phyloP scores from a whole-genome alignment of 768 basidiomycete genomes.

The Chalciporus chontae region DNA sequence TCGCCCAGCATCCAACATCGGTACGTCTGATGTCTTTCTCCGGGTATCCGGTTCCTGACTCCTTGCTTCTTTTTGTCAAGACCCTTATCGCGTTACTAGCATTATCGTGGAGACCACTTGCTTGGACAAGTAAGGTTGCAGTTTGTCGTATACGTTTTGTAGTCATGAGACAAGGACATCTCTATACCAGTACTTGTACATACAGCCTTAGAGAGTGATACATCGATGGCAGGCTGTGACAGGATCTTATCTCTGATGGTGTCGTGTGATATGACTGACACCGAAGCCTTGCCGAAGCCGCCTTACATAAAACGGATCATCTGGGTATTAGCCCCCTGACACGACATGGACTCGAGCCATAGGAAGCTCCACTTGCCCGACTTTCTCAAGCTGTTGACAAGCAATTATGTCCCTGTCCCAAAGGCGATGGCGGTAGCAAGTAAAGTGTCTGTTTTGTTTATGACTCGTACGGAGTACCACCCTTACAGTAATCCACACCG shows the following conservation, averaged over 20 bases:
- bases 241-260: no score
- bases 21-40: constrained; percentile 40
- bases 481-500: constrained; percentile 13
- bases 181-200: constrained; percentile 23
- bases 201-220: not conserved
- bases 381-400: constrained; percentile 65
- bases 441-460: constrained; percentile 52
- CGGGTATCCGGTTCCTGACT: constrained; percentile 1
- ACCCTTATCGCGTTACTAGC: constrained; percentile 92
- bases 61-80: constrained; percentile 38
- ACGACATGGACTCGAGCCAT: constrained; percentile 5
- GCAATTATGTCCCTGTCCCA: constrained; percentile 50
- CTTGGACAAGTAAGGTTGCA: constrained; percentile 49
- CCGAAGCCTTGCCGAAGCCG: no score
- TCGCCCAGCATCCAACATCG: constrained; percentile 97
- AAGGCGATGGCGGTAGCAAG: constrained; percentile 69
- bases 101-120: constrained; percentile 88
- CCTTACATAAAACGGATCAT: not conserved
- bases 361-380: constrained; percentile 57
- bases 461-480: not conserved
- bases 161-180: constrained; percentile 7
- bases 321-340: not conserved
- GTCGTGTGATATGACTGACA: no score
- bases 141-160: constrained; percentile 11
- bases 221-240: not conserved